Evolutionary conservation across 768 basidiomycete genomes (phyloP).

Genomic region (Mycena amicta): DNA sequence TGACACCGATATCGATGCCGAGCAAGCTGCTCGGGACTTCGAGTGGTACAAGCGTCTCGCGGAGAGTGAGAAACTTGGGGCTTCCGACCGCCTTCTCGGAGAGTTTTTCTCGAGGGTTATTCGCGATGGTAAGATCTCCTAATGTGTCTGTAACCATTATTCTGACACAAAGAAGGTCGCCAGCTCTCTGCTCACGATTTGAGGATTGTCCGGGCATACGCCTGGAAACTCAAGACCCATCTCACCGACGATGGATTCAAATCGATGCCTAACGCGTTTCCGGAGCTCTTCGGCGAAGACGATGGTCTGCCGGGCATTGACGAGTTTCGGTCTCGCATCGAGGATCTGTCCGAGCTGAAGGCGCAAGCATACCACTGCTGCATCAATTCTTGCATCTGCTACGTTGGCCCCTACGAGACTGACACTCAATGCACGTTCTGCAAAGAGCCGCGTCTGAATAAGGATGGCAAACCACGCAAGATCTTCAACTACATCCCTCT

Average conservation of each 20-base stretch:
- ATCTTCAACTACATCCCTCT: constrained; percentile 31
- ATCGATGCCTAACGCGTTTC: constrained; percentile 4
- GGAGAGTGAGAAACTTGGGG: not conserved
- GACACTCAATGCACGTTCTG: constrained; percentile 24
- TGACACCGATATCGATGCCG: not conserved
- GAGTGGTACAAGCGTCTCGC: not conserved
- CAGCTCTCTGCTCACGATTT: not conserved
- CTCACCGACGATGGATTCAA: not conserved
- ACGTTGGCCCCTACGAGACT: constrained; percentile 23
- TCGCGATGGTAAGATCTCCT: not conserved
- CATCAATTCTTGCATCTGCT: constrained; percentile 34
- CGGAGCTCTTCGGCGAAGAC: constrained; percentile 5
- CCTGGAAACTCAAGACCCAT: not conserved
- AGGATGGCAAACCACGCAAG: constrained; percentile 10
- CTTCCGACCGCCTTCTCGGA: not conserved
- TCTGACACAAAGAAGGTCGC: no score
- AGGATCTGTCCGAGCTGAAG: not conserved
- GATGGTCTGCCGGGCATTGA: constrained; percentile 21
- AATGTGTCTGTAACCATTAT: no score
- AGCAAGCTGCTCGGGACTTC: not conserved
- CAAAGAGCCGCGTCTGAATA: constrained; percentile 14
- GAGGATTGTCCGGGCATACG: not conserved
- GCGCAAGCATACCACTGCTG: constrained; percentile 36
- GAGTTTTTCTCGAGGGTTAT: not conserved
- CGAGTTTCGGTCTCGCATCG: not conserved